These are phyloP conservation scores for Penicillium sp. DNA, from an alignment of 2,329 filamentous ascomycete genomes.

Conservation along the genomic window DNA sequence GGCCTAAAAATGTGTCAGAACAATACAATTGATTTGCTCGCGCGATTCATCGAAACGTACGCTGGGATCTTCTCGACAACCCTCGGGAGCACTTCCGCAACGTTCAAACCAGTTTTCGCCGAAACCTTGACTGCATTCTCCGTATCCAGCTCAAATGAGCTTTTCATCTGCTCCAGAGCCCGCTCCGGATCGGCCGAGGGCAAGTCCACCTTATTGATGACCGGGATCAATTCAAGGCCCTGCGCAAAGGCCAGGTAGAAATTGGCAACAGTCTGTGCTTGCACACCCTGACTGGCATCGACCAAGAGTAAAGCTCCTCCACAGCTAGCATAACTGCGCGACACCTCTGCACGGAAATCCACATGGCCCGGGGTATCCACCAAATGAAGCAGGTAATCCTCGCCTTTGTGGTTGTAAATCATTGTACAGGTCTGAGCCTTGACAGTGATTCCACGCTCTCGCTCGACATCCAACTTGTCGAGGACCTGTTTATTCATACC, in stretches of 20 bases:
- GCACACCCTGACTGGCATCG: constrained; percentile 93
- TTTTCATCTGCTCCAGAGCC: constrained; percentile 83
- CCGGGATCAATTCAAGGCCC: constrained; percentile 82
- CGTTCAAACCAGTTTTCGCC: constrained; percentile 91
- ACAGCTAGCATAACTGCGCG: constrained; percentile 92
- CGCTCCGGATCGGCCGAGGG: constrained; percentile 85
- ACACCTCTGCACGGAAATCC: constrained; percentile 96
- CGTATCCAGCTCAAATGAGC: constrained; percentile 85
- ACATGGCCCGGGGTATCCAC: constrained; percentile 98
- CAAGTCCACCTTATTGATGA: constrained; percentile 97
- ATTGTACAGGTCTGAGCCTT: constrained; percentile 99
- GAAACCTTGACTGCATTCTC: constrained; percentile 78
- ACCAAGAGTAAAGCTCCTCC: constrained; percentile 91
- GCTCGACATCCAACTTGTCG: constrained; percentile 95
- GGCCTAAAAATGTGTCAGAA: constrained; percentile 56
- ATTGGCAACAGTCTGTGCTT: constrained; percentile 97
- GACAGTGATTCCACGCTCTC: constrained; percentile 95
- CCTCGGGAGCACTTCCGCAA: constrained; percentile 78
- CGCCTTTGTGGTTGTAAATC: constrained; percentile 84
- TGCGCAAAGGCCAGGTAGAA: constrained; percentile 98
- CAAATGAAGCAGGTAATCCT: constrained; percentile 91
- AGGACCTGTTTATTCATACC: constrained; percentile 93
- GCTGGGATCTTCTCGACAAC: constrained; percentile 85
- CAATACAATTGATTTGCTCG: background rate
- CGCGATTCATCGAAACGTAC: constrained; percentile 38